phyloP scores from a whole-genome alignment of 176 grass and related monocot genomes.

The Dendrocalamus sinicus region DNA sequence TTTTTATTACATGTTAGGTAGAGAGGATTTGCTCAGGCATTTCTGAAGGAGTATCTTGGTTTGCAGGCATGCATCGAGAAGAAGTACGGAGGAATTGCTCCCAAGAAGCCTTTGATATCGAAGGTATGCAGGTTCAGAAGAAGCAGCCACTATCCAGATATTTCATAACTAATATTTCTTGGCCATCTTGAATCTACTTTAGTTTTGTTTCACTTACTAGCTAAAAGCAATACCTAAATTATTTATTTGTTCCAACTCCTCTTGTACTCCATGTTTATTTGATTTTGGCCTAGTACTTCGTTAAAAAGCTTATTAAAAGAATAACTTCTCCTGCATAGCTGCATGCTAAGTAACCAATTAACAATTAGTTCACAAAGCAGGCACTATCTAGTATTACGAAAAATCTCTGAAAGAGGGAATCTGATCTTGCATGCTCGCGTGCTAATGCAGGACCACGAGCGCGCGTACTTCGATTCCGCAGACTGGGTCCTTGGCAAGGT shows the following conservation, averaged over 20 bases:
- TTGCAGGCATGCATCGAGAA: constrained; percentile 59
- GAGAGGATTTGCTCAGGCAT: background rate
- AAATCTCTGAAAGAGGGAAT: background rate
- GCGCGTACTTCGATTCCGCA: constrained; percentile 87
- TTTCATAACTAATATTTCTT: background rate
- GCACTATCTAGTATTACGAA: background rate
- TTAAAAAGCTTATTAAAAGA: background rate
- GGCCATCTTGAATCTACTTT: background rate
- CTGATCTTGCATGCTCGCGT: background rate
- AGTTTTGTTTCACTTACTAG: background rate
- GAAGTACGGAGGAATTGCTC: constrained; percentile 83
- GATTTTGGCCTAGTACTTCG: background rate
- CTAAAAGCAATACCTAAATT: background rate
- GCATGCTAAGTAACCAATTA: background rate
- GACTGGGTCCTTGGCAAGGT: constrained; percentile 96
- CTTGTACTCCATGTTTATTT: background rate
- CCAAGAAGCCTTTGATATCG: constrained; percentile 94
- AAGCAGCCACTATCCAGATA: background rate
- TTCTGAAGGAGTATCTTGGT: background rate
- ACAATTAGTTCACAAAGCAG: background rate
- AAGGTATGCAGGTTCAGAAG: constrained; percentile 47
- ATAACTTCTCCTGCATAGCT: background rate
- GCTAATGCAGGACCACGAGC: constrained; percentile 78
- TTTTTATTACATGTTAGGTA: background rate
- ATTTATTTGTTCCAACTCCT: background rate